phyloP scores from a whole-genome alignment of 495 filamentous ascomycete species.

The Ascodesmis nigricans region DNA sequence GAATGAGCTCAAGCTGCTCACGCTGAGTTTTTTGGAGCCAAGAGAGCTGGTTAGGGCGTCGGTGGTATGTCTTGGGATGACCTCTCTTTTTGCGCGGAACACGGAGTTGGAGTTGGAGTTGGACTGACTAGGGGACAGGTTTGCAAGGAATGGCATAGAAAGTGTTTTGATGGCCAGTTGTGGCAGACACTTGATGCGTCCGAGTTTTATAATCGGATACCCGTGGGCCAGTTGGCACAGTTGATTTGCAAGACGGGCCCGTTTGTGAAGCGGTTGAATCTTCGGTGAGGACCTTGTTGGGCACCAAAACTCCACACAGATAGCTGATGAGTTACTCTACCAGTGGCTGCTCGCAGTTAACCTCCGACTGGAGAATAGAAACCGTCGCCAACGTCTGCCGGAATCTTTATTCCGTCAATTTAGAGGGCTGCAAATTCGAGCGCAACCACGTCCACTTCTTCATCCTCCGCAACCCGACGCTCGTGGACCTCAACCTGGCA shows the following conservation, averaged over 20 bases:
- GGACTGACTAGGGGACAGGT: constrained; percentile 24
- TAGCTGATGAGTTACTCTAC: background rate
- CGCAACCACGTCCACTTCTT: constrained; percentile 57
- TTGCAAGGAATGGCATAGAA: constrained; percentile 56
- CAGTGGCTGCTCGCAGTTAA: constrained; percentile 52
- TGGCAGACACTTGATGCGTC: constrained; percentile 72
- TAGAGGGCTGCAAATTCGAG: constrained; percentile 68
- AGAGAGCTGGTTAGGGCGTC: constrained; percentile 69
- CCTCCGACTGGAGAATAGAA: constrained; percentile 54
- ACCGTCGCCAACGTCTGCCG: constrained; percentile 56
- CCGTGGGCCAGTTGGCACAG: constrained; percentile 58
- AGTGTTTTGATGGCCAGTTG: constrained; percentile 88
- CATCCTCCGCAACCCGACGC: constrained; percentile 48
- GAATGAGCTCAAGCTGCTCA: constrained; percentile 50
- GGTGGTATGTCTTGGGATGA: constrained; percentile 16
- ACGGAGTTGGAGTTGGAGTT: background rate
- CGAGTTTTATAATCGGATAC: constrained; percentile 68
- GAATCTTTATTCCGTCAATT: constrained; percentile 66
- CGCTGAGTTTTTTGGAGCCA: constrained; percentile 55
- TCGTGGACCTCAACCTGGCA: constrained; percentile 66
- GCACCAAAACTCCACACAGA: background rate
- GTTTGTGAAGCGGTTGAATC: constrained; percentile 76
- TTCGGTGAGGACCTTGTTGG: constrained; percentile 20
- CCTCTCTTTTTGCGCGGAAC: background rate
- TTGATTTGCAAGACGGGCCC: constrained; percentile 70